Base-by-base conservation (phyloP, 2,329 filamentous ascomycete genomes). In the Cordyceps javanica region DNA sequence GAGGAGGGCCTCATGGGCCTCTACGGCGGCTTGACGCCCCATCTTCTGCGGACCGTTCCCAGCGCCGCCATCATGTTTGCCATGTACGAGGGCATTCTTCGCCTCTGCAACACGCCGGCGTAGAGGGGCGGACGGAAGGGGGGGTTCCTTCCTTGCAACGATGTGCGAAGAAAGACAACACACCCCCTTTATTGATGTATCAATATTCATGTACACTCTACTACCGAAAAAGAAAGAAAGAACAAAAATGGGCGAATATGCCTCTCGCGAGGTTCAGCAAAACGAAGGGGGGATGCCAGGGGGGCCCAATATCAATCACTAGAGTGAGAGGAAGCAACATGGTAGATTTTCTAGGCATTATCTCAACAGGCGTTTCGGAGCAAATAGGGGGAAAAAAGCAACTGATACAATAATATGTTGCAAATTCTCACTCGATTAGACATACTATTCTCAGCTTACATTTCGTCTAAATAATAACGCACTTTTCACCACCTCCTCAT, bases 1-100 rank as follows among this genome's bases (percentile, higher is more conserved):
- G 91, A 97, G 67, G 93, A 97, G 71, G 91, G 92, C 49, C 80
- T 96, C 72, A 83, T 86, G 48, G 89, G 88, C 32, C 77, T 97
- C 61, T 97, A 97, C 69, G 92, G 93, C 57, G 92, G 92, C 19
- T 78, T 97, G 67, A 95, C 92, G 14, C 91, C 93, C 48, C 93
- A 97, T 70, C 83, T 97, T 66, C 83, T 97, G 73, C 82, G 92
- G 61, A 92, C 92, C 7, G 92, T 97, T 6, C 93, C 93, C 1
- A 94, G 89, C 64, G 91, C 93, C 8, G 91, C 90, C 64, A 96
- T 97, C 71, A 97, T 96, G 89, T 96, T 97, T 71, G 91, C 91
- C 72, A 94, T 94, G 78, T 96, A 85, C 67, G 82, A 85, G 67
- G 79, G 75, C 56, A 83, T 84, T 44, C 71, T 84, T 30, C 74